A percentile compares a stretch with the other conserved stretches of the same genome.
Conservation (phyloP, 257 asterid species). For the Petrea volubilis region DNA sequence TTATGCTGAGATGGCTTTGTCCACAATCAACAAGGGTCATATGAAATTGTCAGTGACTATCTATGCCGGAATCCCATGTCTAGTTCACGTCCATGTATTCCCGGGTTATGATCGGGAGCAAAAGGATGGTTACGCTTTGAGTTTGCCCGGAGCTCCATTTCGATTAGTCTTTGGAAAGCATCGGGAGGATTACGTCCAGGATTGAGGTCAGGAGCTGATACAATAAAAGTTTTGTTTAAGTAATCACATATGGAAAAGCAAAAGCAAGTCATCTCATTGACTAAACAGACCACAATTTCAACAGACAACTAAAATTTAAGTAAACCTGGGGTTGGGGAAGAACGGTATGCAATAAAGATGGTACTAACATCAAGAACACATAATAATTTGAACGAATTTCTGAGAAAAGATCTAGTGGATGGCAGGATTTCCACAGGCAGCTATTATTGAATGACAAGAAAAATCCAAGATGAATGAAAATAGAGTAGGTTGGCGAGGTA, state of each 20-base stretch:
- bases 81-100: slow-evolving; percentile 44
- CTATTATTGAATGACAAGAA: background rate
- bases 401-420: too few relatives aligned
- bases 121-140: slow-evolving; percentile 51
- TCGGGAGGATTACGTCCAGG: slow-evolving; percentile 50
- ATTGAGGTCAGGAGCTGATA: slow-evolving; percentile 36
- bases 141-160: slow-evolving; percentile 58
- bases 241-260: background rate
- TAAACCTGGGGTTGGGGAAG: background rate
- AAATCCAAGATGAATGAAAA: background rate
- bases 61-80: slow-evolving; percentile 49
- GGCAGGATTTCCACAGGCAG: background rate
- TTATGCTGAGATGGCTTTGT: background rate
- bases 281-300: background rate
- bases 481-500: background rate
- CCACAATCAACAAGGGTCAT: background rate
- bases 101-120: slow-evolving; percentile 38
- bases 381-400: too few relatives aligned
- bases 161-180: slow-evolving; percentile 58
- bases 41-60: slow-evolving; percentile 17
- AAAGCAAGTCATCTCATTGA: background rate
- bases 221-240: background rate
- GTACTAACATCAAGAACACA: too few relatives aligned
- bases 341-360: too few relatives aligned
- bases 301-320: background rate